A percentile compares a stretch with the other conserved stretches of the same genome.
phyloP scores from a whole-genome alignment of 176 grass and related monocot species.

The Avena atlantica region DNA sequence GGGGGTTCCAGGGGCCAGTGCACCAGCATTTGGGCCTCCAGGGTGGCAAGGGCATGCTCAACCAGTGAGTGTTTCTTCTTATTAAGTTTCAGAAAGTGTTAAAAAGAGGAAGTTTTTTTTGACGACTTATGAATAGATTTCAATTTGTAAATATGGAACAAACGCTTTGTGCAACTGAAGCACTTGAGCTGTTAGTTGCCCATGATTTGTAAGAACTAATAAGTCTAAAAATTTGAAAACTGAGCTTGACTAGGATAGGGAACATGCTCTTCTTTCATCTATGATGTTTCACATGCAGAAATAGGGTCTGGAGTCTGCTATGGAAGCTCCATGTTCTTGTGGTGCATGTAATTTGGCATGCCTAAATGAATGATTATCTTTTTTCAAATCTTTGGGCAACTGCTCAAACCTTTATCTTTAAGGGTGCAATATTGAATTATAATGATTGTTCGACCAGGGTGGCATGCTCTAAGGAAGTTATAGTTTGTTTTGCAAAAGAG shows the following conservation, averaged over 20 bases:
- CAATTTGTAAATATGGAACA: background rate
- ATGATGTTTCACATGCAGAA: constrained; percentile 25
- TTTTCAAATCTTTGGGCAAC: background rate
- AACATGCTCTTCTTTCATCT: background rate
- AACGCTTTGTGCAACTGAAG: background rate
- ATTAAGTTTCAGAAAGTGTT: constrained; percentile 15
- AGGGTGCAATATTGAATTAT: background rate
- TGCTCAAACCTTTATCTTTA: background rate
- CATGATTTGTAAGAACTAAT: constrained; percentile 9
- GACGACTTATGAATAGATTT: constrained; percentile 1
- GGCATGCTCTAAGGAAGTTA: background rate
- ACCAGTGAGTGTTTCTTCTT: constrained; percentile 47
- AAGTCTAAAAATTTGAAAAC: background rate
- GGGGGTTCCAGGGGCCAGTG: constrained; percentile 37
- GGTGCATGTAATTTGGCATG: constrained; percentile 6
- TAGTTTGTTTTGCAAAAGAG: background rate
- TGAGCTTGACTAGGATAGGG: background rate
- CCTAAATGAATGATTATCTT: background rate
- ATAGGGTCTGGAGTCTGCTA: background rate
- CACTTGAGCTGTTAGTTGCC: constrained; percentile 12
- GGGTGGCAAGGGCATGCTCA: constrained; percentile 54
- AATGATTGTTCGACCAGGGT: background rate
- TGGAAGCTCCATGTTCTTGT: constrained; percentile 9
- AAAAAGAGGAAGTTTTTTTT: background rate
- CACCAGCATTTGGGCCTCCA: constrained; percentile 37